phyloP scores from a whole-genome alignment of 345 rosid genomes.

The Salix caprea region DNA sequence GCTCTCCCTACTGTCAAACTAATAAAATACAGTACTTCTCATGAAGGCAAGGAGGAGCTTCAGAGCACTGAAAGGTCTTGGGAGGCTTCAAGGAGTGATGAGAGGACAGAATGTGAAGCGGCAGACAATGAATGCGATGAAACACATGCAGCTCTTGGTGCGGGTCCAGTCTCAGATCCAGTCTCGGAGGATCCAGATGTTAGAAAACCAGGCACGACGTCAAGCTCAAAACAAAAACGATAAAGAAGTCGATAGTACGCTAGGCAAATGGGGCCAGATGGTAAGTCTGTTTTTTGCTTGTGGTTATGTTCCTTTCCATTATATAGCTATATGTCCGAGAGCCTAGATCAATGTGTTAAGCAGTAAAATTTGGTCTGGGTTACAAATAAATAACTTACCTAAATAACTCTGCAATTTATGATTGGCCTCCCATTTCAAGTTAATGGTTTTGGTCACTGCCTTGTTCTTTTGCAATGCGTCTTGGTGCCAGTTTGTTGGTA shows the following conservation, averaged over 20 bases:
- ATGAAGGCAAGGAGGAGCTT: constrained; percentile 90
- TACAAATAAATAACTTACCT: neutral
- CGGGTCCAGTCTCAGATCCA: constrained; percentile 95
- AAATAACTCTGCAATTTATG: neutral
- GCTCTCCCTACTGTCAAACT: constrained; percentile 5
- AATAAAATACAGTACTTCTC: constrained; percentile 8
- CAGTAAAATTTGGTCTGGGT: neutral
- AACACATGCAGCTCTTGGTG: constrained; percentile 86
- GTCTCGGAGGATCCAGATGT: constrained; percentile 85
- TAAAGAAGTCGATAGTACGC: constrained; percentile 50
- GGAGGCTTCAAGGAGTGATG: constrained; percentile 95
- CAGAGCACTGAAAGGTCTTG: constrained; percentile 84
- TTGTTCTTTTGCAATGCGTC: neutral
- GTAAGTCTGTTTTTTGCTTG: constrained; percentile 32
- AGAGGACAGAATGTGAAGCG: constrained; percentile 87
- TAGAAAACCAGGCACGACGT: constrained; percentile 66
- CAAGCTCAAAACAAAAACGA: constrained; percentile 47
- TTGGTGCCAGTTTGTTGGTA: neutral
- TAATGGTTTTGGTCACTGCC: neutral
- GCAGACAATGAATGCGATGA: constrained; percentile 83
- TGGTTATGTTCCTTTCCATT: neutral
- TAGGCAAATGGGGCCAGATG: constrained; percentile 56
- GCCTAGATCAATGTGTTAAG: neutral
- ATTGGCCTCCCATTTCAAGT: neutral
- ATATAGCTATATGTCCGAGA: neutral